phyloP scores from a whole-genome alignment of 176 grass and related monocot genomes.

The Otatea glauca region DNA sequence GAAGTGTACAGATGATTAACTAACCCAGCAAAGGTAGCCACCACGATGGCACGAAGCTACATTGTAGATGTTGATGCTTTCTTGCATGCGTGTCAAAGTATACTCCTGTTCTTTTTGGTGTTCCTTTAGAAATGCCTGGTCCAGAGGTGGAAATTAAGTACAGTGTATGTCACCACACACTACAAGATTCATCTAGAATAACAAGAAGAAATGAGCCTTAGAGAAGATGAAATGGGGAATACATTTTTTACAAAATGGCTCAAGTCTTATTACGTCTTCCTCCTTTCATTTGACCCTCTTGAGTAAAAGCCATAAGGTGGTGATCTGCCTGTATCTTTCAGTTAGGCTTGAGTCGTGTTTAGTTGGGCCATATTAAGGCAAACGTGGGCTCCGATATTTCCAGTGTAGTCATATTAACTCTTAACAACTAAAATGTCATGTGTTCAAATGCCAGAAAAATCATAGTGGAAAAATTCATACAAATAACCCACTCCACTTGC shows the following conservation, averaged over 20 bases:
- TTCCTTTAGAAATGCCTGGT: not conserved
- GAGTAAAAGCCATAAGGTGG: not conserved
- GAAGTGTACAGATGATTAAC: constrained; percentile 38
- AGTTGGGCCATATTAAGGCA: too few species aligned
- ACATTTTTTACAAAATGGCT: not conserved
- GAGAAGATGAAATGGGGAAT: not conserved
- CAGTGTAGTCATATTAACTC: too few species aligned
- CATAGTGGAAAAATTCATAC: too few species aligned
- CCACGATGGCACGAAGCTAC: constrained; percentile 16
- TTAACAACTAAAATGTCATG: too few species aligned
- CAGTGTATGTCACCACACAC: not conserved
- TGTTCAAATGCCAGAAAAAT: too few species aligned
- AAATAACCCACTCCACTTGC: too few species aligned
- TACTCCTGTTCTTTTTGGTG: not conserved
- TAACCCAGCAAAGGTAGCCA: not conserved
- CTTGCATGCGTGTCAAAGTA: constrained; percentile 32
- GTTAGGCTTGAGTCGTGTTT: not conserved
- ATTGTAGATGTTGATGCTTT: not conserved
- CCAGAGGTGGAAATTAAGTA: not conserved
- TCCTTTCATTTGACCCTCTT: not conserved
- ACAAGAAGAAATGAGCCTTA: not conserved
- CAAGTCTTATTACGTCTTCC: not conserved
- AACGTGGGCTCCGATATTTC: too few species aligned
- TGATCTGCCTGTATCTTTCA: not conserved
- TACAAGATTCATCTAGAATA: constrained; percentile 1